Conservation (phyloP, 2,329 filamentous ascomycete genomes). For the Geosmithia morbida region DNA sequence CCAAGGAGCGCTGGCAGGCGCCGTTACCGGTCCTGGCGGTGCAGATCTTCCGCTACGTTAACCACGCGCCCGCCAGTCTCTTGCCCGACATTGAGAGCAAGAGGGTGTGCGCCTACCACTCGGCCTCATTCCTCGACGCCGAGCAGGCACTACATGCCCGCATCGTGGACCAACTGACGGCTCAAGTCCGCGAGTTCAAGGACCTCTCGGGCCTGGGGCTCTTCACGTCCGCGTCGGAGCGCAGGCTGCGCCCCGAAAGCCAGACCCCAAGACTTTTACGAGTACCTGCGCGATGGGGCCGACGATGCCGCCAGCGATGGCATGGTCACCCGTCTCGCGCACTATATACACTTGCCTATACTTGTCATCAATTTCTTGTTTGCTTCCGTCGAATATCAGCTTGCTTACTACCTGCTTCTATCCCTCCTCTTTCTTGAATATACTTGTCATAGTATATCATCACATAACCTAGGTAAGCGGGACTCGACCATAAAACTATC, state of each 20-base stretch:
- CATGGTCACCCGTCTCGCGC: slow-evolving; percentile 64
- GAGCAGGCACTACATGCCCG: slow-evolving; percentile 34
- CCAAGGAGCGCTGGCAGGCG: slow-evolving; percentile 33
- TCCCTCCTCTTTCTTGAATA: too few species aligned
- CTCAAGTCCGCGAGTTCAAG: slow-evolving; percentile 36
- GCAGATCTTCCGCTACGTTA: slow-evolving; percentile 43
- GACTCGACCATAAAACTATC: too few species aligned
- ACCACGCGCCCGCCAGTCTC: slow-evolving; percentile 19
- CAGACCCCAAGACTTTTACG: slow-evolving; percentile 18
- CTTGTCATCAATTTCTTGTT: too few species aligned
- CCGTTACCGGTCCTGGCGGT: slow-evolving; percentile 38
- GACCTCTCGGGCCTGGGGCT: slow-evolving; percentile 35
- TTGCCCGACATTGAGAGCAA: slow-evolving; percentile 34
- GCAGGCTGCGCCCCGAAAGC: slow-evolving; percentile 5
- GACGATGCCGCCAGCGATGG: slow-evolving; percentile 45
- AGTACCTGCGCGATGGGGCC: slow-evolving; percentile 23
- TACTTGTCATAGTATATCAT: too few species aligned
- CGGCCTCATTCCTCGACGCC: slow-evolving; percentile 30
- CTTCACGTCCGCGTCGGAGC: slow-evolving; percentile 38
- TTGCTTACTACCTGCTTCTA: too few species aligned
- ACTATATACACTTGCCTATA: too few species aligned
- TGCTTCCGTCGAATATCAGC: too few species aligned
- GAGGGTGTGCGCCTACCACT: slow-evolving; percentile 25
- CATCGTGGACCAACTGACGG: slow-evolving; percentile 31
- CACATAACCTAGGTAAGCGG: too few species aligned